Base-by-base conservation (phyloP, 805 yeast genomes). In the Pichia deserticola region DNA sequence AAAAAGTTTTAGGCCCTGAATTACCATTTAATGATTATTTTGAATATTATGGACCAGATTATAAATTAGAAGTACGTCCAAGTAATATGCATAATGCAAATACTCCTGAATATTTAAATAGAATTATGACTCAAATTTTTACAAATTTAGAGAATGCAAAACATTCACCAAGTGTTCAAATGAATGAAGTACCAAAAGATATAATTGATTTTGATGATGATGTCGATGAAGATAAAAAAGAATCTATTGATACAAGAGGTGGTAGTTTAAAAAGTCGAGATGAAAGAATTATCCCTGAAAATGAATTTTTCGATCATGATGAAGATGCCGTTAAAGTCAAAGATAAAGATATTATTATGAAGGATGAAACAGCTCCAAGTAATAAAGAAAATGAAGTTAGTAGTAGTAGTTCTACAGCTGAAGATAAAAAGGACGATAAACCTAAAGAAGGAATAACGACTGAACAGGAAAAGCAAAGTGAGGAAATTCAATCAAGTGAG, bases 21-120 rank as follows among this genome's bases (percentile, higher is more conserved):
- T 70, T 82, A 55, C 97, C 97, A 5, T 90, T 89, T 73, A 90
- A 92, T 66, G 98, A 92, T 66, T 92, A 92, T 71, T 92, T 88
- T 70, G 98, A 92, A 69, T 92, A 92, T 71, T 92, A 86, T 67
- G 98, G 97, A 0, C 99, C 99, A 3, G 97, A 92, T 70, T 92
- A 92, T 68, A 84, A 89, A 66, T 76, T 92, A 52, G 97, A 92
- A 63, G 99, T 92, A 45, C 77, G 97, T 56, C 95, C 97, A 11
- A 85, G 95, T 11, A 92, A 92, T 69, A 92, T 92, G 98, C 87
- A 86, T 71, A 92, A 92, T 68, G 96, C 96, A 46, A 92, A 92
- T 69, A 80, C 92, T 28, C 92, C 95, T 28, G 97, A 90, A 66
- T 92, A 89, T 64, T 74, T 92, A 59, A 88, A 89, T 67, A 86